phyloP scores from a whole-genome alignment of 2,329 filamentous ascomycete species.

The Sclerotinia minor region DNA sequence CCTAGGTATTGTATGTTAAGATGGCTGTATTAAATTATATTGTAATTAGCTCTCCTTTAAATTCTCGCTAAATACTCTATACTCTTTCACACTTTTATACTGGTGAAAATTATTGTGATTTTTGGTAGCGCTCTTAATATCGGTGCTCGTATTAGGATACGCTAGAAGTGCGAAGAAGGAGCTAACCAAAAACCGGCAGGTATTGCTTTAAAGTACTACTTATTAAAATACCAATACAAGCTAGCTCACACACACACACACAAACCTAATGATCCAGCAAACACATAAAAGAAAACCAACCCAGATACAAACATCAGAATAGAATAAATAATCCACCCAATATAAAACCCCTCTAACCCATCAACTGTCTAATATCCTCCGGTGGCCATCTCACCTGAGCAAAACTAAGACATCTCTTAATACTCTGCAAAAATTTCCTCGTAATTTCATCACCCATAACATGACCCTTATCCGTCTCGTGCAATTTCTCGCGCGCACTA shows the following conservation, averaged over 20 bases:
- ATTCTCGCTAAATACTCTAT: background rate
- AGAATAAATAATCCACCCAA: no score
- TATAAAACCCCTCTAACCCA: conserved; percentile 59
- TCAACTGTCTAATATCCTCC: conserved; percentile 86
- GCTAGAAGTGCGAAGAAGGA: background rate
- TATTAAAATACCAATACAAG: background rate
- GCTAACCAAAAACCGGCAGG: background rate
- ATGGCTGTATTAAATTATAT: background rate
- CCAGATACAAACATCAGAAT: background rate
- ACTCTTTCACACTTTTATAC: background rate
- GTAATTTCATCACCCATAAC: conserved; percentile 97
- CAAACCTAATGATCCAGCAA: background rate
- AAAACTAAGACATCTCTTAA: conserved; percentile 95
- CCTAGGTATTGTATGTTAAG: background rate
- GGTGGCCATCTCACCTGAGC: conserved; percentile 96
- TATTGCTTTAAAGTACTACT: background rate
- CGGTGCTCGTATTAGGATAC: background rate
- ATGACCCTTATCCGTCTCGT: conserved; percentile 83
- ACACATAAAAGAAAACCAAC: background rate
- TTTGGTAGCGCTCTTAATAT: background rate
- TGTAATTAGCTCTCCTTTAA: background rate
- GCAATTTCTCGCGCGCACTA: conserved; percentile 90
- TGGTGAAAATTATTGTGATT: background rate
- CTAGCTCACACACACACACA: no score
- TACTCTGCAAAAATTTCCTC: conserved; percentile 93